Evolutionary conservation across 257 asterid genomes (phyloP), one percentile per base, ranked within the genome.

Genomic region (Thymus mandschuricus): DNA sequence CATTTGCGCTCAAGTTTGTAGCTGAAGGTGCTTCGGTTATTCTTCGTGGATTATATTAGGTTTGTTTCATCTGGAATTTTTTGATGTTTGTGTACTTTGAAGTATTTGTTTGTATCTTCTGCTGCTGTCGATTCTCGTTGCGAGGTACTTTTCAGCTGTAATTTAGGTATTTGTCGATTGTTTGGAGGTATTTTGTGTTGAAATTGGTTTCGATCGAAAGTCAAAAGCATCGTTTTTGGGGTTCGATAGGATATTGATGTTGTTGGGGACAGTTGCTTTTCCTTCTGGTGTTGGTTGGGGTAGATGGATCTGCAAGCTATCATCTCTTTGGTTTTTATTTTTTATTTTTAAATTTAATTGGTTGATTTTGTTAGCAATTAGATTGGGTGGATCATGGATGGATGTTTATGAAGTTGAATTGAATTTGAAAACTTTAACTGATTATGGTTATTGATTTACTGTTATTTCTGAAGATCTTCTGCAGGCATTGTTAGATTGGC

Each of bases 301-400:
- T 79, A 80, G 84, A 79, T 77, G 88, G 84, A 87, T 87, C 87
- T 84, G 80, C 81, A 70, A 61, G 75, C 69, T 69, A 75, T 75
- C 78, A 60, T 64, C 87, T 68, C 79, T 73, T 70, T 56, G 1
- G 5, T 30, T 58, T 76, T 27, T 51, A 38, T 60, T 4, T 6
- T 45, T 8, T 10, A 8, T 77, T 70, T 78, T 73, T 48, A 75
- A 65, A 77, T 52, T 62, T 64, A 77, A 46, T 58, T 48, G 60
- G 57, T 74, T 61, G 45, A 12, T 59, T 75, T 72, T 71, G 63
- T 71, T 45, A 71, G 60, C 49, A 41, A 21, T 21, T 21, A 21
- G 21, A 21, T 21, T 21, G 21, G 21, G 21, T 21, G 21, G 21
- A 21, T 21, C 21, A 21, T 29, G 31, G 75, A 43, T 52, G 21